These are phyloP conservation scores for Blastomyces gilchristii DNA, from an alignment of 2,329 filamentous ascomycete species.

Conservation along the genomic window DNA sequence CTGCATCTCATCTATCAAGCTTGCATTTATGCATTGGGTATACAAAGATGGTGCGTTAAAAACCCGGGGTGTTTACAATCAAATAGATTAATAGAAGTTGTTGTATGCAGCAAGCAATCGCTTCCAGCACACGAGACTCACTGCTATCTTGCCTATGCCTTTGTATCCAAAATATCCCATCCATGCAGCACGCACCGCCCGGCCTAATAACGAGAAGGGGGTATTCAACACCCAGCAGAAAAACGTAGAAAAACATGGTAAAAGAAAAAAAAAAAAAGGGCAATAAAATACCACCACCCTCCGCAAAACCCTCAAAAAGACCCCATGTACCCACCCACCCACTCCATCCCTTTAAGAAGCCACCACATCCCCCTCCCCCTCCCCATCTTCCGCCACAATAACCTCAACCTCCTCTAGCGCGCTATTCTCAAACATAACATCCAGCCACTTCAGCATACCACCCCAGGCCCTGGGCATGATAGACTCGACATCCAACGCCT, in stretches of 20 bases:
- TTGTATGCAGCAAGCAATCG: neutral
- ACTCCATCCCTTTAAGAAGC: neutral
- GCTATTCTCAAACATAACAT: conserved; percentile 20
- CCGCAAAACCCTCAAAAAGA: neutral
- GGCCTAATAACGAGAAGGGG: neutral
- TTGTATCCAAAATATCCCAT: neutral
- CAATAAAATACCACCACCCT: neutral
- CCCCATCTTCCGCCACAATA: conserved; percentile 5
- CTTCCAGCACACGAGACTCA: no score
- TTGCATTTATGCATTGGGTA: neutral
- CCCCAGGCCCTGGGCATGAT: conserved; percentile 49
- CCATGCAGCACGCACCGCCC: neutral
- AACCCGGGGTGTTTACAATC: neutral
- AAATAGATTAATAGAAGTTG: neutral
- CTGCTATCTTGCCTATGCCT: no score
- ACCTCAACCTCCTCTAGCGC: conserved; percentile 17
- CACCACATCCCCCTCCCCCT: neutral
- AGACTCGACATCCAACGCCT: conserved; percentile 48
- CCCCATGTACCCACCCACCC: neutral
- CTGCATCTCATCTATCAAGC: neutral
- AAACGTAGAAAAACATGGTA: neutral
- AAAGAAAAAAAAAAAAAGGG: neutral
- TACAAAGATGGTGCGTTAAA: neutral
- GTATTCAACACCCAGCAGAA: neutral
- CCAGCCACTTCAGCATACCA: conserved; percentile 52